Conservation (phyloP, 1,284 basidiomycete species). For the Cryptococcus depauperatus region DNA sequence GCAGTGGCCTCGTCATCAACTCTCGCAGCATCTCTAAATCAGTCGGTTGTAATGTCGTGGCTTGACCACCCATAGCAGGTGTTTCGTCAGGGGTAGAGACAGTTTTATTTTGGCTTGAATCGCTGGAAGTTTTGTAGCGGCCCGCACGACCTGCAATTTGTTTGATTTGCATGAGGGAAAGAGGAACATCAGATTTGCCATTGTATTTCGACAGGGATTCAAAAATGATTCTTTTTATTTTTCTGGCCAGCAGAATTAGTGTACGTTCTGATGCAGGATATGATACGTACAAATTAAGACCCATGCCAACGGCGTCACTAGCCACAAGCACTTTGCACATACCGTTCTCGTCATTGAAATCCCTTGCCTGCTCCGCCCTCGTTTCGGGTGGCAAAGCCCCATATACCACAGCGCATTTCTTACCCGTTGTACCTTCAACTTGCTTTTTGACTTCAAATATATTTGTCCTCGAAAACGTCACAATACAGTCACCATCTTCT, state of each 20-base stretch:
- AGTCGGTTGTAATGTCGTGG: conserved; percentile 61
- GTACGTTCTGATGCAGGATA: too few relatives aligned
- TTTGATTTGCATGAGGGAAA: conserved; percentile 78
- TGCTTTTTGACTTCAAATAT: conserved; percentile 71
- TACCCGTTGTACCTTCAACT: conserved; percentile 62
- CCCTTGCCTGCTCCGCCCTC: conserved; percentile 74
- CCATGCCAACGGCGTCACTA: conserved; percentile 92
- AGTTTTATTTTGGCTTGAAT: conserved; percentile 1
- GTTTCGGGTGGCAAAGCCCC: conserved; percentile 83
- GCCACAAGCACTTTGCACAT: conserved; percentile 80
- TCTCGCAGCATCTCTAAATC: conserved; percentile 60
- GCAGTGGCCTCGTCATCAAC: conserved; percentile 47
- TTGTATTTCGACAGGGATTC: conserved; percentile 67
- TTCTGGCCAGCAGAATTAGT: conserved; percentile 57
- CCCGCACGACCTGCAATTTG: conserved; percentile 96
- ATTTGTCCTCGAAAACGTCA: conserved; percentile 68
- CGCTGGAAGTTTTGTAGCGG: conserved; percentile 65
- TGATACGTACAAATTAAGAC: conserved; percentile 76
- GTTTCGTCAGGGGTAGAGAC: conserved; percentile 27
- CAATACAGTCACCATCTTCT: conserved; percentile 79
- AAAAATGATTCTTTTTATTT: conserved; percentile 87
- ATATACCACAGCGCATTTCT: conserved; percentile 81
- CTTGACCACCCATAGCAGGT: conserved; percentile 52
- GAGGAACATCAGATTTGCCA: conserved; percentile 50
- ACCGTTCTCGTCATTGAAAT: conserved; percentile 73